Conservation (phyloP, 352 stramenopile genomes). For the Globisporangium megalacanthum region DNA sequence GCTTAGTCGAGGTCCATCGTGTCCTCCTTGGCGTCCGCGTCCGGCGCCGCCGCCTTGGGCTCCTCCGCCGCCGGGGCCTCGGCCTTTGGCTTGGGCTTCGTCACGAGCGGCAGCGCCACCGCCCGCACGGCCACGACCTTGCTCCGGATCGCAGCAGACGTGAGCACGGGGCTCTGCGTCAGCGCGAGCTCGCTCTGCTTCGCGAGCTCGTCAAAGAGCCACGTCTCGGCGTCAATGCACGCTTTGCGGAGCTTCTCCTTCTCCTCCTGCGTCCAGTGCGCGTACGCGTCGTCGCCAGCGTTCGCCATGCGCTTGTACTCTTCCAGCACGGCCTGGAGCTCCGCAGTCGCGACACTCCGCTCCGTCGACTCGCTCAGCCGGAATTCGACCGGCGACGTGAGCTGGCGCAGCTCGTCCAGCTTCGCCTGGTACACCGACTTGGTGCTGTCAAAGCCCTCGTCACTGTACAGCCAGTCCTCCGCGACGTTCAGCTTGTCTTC, state of each 20-base stretch:
- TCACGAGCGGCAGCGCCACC: constrained; percentile 91
- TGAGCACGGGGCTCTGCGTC: constrained; percentile 91
- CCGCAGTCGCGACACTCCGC: constrained; percentile 82
- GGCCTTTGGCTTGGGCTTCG: constrained; percentile 94
- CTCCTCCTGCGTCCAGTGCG: constrained; percentile 96
- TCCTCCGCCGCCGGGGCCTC: constrained; percentile 47
- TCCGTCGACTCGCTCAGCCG: constrained; percentile 89
- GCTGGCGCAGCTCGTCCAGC: constrained; percentile 91
- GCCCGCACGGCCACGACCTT: constrained; percentile 90
- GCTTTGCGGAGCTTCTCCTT: constrained; percentile 89
- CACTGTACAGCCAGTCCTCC: constrained; percentile 99
- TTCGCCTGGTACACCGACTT: constrained; percentile 97
- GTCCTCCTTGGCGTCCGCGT: constrained; percentile 45
- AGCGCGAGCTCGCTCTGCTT: constrained; percentile 89
- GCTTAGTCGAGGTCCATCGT: constrained; percentile 88
- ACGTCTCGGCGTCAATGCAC: constrained; percentile 87
- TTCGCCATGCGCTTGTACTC: constrained; percentile 95
- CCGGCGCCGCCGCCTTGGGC: constrained; percentile 18
- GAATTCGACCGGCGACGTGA: constrained; percentile 92
- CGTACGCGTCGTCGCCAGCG: constrained; percentile 90
- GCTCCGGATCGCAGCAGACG: constrained; percentile 79
- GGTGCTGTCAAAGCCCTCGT: constrained; percentile 97
- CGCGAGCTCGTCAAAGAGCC: constrained; percentile 95
- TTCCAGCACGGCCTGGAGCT: constrained; percentile 92
- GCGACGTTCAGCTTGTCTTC: constrained; percentile 85